Evolutionary conservation across 176 grass and related monocot genomes (phyloP), one percentile per base, ranked within the genome.

Genomic region (Carex pumila): DNA sequence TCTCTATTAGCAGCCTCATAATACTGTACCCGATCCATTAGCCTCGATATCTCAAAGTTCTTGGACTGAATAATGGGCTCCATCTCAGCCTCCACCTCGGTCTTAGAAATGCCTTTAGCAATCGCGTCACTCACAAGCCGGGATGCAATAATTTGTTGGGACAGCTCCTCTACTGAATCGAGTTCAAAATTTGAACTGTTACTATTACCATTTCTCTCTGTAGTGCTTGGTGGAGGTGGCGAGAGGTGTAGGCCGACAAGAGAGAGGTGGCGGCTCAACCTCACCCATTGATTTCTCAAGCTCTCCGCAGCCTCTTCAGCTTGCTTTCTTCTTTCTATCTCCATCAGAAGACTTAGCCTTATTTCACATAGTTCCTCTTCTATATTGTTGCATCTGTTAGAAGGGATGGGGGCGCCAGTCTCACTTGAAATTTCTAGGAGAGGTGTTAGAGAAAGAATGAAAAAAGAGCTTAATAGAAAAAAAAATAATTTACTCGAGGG

Each of bases 1-100:
- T 99, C 93, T 83, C 88, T 92, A 85, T 99, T 99, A 68, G 91
- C 91, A 82, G 91, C 87, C 85, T 99, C 97, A 88, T 96, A 99
- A 79, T 94, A 99, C 52, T 99, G 97, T 36, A 99, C 89, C 84
- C 97, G 89, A 88, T 99, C 97, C 61, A 81, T 93, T 71, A 99
- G 74, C 87, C 97, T 95, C 71, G 89, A 85, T 29, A 99, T 91
- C 82, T 99, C 93, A 84, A 94, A 99, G 85, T 96, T 99, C 88
- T 99, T 96, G 79, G 82, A 82, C 79, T 67, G 79, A 87, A 96
- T 87, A 71, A 86, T 63, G 61, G 89, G 84, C 85, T 96, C 93
- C 91, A 96, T 89, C 81, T 99, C 90, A 41, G 78, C 72, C 76
- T 92, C 93, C 83, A 92, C 80, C 83, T 96, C 91, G 34, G 82